Evolutionary conservation across 2,329 filamentous ascomycete genomes (phyloP).

Genomic region (Ceratocystis papillata): DNA sequence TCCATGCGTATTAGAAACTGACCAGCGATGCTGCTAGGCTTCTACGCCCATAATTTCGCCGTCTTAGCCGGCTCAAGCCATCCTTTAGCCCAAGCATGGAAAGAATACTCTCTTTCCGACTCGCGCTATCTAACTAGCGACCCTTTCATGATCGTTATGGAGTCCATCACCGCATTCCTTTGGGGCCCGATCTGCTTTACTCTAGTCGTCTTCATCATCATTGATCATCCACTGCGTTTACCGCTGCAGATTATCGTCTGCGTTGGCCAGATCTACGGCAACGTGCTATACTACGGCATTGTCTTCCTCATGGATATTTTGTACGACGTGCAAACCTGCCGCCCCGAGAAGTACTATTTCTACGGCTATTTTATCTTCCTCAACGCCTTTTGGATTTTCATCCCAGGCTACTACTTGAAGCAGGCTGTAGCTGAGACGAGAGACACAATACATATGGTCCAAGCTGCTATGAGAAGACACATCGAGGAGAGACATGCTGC

Average conservation of each 20-base stretch:
- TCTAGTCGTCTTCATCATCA: conserved; percentile 37
- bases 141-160: conserved; percentile 46
- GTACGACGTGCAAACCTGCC: conserved; percentile 36
- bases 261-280: conserved; percentile 42
- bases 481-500: neutral
- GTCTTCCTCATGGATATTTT: conserved; percentile 36
- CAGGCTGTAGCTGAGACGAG: conserved; percentile 29
- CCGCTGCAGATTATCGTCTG: conserved; percentile 40
- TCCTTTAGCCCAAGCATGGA: conserved; percentile 46
- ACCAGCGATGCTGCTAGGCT: conserved; percentile 32
- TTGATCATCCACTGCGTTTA: conserved; percentile 38
- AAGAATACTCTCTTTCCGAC: conserved; percentile 48
- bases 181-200: conserved; percentile 46
- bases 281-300: conserved; percentile 43
- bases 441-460: conserved; percentile 17
- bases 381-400: conserved; percentile 45
- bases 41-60: conserved; percentile 39
- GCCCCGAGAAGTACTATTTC: conserved; percentile 44
- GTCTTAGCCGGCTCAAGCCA: conserved; percentile 34
- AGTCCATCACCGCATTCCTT: conserved; percentile 41
- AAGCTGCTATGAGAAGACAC: conserved; percentile 15
- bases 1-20: neutral
- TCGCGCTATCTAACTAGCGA: conserved; percentile 45
- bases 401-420: conserved; percentile 34
- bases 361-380: conserved; percentile 43